Conservation (phyloP, 805 yeast genomes). For the Candida loeiensis region DNA sequence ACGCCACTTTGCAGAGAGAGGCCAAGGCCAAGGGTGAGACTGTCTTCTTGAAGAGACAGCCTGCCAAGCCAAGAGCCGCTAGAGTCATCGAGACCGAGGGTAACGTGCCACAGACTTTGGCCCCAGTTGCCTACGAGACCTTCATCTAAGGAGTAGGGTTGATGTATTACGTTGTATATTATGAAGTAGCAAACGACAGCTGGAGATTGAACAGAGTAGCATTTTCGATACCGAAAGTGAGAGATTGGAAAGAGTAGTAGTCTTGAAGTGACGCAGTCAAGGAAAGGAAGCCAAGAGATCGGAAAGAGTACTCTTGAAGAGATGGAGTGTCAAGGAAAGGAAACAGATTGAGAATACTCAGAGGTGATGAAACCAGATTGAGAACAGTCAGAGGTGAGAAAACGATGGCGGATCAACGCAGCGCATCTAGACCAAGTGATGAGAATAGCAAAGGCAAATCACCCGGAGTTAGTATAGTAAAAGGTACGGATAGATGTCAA, state of each 20-base stretch:
- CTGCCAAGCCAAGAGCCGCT: constrained; percentile 95
- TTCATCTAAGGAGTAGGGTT: constrained; percentile 62
- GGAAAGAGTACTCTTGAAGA: too few species aligned
- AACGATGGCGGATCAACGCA: too few species aligned
- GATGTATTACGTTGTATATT: constrained; percentile 1
- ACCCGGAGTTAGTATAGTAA: too few species aligned
- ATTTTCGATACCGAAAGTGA: neutral
- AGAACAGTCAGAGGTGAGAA: too few species aligned
- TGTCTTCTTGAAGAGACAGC: constrained; percentile 95
- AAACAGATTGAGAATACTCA: too few species aligned
- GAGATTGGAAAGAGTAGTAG: neutral
- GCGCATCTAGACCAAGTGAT: too few species aligned
- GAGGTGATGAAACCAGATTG: too few species aligned
- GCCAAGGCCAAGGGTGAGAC: constrained; percentile 93
- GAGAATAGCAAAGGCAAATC: too few species aligned
- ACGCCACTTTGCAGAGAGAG: constrained; percentile 89
- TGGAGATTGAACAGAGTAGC: neutral
- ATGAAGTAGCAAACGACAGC: neutral
- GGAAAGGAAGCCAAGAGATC: too few species aligned
- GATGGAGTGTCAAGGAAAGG: too few species aligned
- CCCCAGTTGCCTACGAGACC: constrained; percentile 99
- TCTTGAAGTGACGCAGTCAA: too few species aligned
- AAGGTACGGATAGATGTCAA: too few species aligned
- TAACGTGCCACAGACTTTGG: constrained; percentile 92
- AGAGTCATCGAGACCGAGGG: constrained; percentile 78